Percentiles rank a stretch among this genome's conserved stretches.
phyloP scores from a whole-genome alignment of 2,329 filamentous ascomycete genomes.

The Colletotrichum sidae region DNA sequence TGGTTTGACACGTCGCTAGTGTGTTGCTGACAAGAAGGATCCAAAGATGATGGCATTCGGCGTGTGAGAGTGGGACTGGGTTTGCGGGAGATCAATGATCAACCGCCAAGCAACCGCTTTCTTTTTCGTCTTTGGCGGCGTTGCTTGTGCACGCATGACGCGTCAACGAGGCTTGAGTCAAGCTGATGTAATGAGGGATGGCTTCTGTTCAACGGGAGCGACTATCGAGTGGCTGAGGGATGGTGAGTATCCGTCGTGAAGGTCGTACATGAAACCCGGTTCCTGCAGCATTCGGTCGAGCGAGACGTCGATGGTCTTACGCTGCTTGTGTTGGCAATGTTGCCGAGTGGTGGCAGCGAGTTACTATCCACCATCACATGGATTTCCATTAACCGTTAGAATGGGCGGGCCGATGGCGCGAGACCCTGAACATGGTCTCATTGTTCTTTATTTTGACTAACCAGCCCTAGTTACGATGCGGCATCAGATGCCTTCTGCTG shows the following conservation, averaged over 20 bases:
- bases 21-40: conserved; percentile 14
- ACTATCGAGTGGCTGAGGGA: neutral
- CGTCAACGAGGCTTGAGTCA: conserved; percentile 23
- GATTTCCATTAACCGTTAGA: neutral
- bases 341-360: neutral
- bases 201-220: neutral
- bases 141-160: conserved; percentile 4
- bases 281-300: conserved; percentile 32
- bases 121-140: conserved; percentile 1
- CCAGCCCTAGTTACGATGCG: conserved; percentile 16
- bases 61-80: neutral
- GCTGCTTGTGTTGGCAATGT: conserved; percentile 23
- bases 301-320: conserved; percentile 7
- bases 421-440: conserved; percentile 1
- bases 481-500: conserved; percentile 36
- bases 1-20: conserved; percentile 13
- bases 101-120: conserved; percentile 9
- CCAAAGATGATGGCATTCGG: neutral
- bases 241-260: neutral
- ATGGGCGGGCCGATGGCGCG: neutral
- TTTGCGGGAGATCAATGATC: conserved; percentile 11
- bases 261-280: conserved; percentile 32
- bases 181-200: conserved; percentile 21
- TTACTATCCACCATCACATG: conserved; percentile 8
- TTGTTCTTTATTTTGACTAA: neutral